phyloP scores from a whole-genome alignment of 2,329 filamentous ascomycete genomes.

The Curvularia sp. region DNA sequence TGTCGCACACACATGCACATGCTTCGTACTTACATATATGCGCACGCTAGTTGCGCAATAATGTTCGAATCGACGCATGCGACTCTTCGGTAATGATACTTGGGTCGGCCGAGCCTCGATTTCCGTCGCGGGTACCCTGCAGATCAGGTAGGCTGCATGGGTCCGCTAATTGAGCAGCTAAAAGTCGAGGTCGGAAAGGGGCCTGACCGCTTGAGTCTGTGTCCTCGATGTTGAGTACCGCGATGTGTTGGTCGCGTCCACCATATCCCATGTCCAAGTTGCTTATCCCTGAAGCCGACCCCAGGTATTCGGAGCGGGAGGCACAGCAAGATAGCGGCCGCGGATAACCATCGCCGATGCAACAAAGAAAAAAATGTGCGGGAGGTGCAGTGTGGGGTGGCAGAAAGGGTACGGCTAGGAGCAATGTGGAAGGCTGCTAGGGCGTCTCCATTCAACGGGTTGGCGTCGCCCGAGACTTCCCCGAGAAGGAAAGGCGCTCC shows the following conservation, averaged over 20 bases:
- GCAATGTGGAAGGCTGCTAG: constrained; percentile 20
- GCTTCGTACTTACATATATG: too few species aligned
- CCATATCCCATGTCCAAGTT: not conserved
- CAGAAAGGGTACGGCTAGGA: not conserved
- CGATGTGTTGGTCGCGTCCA: not conserved
- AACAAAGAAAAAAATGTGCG: constrained; percentile 7
- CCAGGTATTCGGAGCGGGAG: constrained; percentile 6
- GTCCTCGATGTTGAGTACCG: not conserved
- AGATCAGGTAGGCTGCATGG: constrained; percentile 9
- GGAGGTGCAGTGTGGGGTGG: constrained; percentile 15
- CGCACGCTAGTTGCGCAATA: not conserved
- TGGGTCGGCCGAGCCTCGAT: constrained; percentile 8
- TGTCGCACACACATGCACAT: not conserved
- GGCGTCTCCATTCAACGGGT: constrained; percentile 13
- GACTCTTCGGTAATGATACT: constrained; percentile 1
- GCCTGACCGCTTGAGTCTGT: constrained; percentile 5
- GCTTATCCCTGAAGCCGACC: not conserved
- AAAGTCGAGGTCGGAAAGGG: not conserved
- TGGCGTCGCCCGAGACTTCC: constrained; percentile 27
- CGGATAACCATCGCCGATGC: constrained; percentile 9
- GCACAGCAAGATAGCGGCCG: constrained; percentile 6
- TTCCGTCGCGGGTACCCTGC: constrained; percentile 7
- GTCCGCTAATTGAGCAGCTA: not conserved
- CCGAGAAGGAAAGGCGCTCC: constrained; percentile 27
- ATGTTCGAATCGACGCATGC: not conserved